A percentile compares a stretch with the other conserved stretches of the same genome.
Evolutionary conservation across 2,329 filamentous ascomycete genomes (phyloP).

Genomic region (Zasmidium citrigriseum): DNA sequence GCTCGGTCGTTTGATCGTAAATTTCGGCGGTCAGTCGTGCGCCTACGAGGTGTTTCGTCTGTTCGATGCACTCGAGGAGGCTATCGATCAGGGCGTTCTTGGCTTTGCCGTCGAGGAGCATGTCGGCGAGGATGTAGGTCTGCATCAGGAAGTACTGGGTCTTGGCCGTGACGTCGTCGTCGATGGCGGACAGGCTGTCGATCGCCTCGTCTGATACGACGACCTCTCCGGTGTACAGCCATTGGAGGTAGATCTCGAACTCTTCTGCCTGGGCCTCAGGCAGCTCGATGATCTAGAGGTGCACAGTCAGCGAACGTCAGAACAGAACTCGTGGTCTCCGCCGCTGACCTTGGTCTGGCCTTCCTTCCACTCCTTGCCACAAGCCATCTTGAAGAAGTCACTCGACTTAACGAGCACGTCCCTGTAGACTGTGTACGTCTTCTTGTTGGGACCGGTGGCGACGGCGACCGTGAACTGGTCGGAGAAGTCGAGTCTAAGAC

Average conservation of each 20-base stretch:
- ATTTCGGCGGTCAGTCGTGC: neutral
- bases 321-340: neutral
- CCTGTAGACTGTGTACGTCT: neutral
- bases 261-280: slow-evolving; percentile 5
- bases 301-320: neutral
- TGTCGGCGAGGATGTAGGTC: neutral
- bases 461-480: slow-evolving; percentile 3
- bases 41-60: neutral
- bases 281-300: slow-evolving; percentile 7
- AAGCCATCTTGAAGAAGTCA: slow-evolving; percentile 17
- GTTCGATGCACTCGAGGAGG: neutral
- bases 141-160: neutral
- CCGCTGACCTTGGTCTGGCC: neutral
- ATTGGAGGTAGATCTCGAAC: slow-evolving; percentile 22
- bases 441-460: neutral
- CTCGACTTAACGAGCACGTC: slow-evolving; percentile 7
- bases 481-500: neutral
- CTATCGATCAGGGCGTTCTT: neutral
- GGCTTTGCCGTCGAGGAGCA: neutral
- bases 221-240: slow-evolving; percentile 18
- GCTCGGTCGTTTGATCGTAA: neutral
- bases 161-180: neutral
- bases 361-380: slow-evolving; percentile 15
- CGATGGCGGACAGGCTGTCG: neutral
- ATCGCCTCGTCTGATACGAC: slow-evolving; percentile 1